These are phyloP conservation scores for Fusarium globosum DNA, from an alignment of 2,329 filamentous ascomycete species.

Conservation along the genomic window DNA sequence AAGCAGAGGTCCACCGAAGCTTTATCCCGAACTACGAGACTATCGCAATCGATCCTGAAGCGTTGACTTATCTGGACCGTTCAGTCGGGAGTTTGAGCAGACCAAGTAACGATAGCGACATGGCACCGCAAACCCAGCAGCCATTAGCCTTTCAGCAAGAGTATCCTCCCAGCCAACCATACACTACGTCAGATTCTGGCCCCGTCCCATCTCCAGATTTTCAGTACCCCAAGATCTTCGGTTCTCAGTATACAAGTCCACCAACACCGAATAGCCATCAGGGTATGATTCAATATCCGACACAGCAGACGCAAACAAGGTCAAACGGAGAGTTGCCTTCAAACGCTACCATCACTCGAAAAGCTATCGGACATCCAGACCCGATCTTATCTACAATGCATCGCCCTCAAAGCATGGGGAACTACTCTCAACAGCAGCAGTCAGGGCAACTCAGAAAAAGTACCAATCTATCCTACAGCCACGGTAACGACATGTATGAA, in stretches of 20 bases:
- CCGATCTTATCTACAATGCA: neutral
- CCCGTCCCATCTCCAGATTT: neutral
- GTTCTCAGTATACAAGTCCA: neutral
- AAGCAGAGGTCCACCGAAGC: neutral
- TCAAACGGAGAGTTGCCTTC: fast-evolving
- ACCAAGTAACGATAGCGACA: neutral
- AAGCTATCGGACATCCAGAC: fast-evolving
- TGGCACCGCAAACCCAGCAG: neutral
- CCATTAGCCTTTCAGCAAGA: neutral
- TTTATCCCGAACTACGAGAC: neutral
- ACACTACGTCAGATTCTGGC: fast-evolving
- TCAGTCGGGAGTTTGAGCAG: fast-evolving
- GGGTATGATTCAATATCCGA: fast-evolving
- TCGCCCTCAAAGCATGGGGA: fast-evolving
- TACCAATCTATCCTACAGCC: neutral
- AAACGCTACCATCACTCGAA: fast-evolving
- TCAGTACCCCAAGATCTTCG: neutral
- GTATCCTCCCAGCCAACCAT: neutral
- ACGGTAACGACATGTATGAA: neutral
- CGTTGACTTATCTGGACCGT: neutral
- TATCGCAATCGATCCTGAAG: neutral
- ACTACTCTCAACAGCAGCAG: neutral
- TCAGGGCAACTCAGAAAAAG: fast-evolving
- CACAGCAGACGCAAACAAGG: fast-evolving
- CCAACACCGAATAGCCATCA: fast-evolving